phyloP scores from a whole-genome alignment of 2,329 filamentous ascomycete genomes.

The Talaromyces funiculosus region DNA sequence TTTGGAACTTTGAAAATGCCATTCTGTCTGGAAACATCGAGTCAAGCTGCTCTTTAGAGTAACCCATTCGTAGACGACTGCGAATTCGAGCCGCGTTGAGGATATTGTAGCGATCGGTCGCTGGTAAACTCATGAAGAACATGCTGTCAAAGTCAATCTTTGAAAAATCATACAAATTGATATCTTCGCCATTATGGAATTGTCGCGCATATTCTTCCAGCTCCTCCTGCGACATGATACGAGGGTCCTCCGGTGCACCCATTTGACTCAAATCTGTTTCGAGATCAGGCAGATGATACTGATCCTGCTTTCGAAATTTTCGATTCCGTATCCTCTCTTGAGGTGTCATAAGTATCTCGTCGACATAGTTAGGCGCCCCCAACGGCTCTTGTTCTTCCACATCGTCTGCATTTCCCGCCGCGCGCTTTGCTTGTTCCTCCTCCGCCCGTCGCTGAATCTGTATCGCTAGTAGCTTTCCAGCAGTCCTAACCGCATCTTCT shows the following conservation, averaged over 20 bases:
- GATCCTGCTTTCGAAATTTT: slow-evolving; percentile 84
- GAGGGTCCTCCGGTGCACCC: slow-evolving; percentile 84
- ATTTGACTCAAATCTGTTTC: slow-evolving; percentile 72
- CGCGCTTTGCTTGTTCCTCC: slow-evolving; percentile 67
- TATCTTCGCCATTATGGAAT: slow-evolving; percentile 86
- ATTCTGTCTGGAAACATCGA: slow-evolving; percentile 96
- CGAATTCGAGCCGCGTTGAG: slow-evolving; percentile 86
- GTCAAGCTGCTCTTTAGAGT: slow-evolving; percentile 93
- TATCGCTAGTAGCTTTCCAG: slow-evolving; percentile 82
- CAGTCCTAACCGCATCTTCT: slow-evolving; percentile 88
- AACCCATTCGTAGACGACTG: slow-evolving; percentile 86
- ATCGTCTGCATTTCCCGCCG: slow-evolving; percentile 27
- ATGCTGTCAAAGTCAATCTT: slow-evolving; percentile 97
- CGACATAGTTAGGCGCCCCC: slow-evolving; percentile 73
- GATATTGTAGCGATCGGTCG: slow-evolving; percentile 93
- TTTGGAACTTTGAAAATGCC: slow-evolving; percentile 95
- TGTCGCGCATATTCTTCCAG: slow-evolving; percentile 89
- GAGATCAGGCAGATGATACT: slow-evolving; percentile 88
- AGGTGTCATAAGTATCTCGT: slow-evolving; percentile 76
- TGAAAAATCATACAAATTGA: slow-evolving; percentile 86
- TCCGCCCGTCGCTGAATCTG: slow-evolving; percentile 91
- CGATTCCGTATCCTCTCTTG: slow-evolving; percentile 68
- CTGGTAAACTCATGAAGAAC: slow-evolving; percentile 87
- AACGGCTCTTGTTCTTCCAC: slow-evolving; percentile 58
- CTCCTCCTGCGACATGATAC: slow-evolving; percentile 94